Base-by-base conservation (phyloP, 202 grass and related monocot species). In the Alloteropsis angusta region DNA sequence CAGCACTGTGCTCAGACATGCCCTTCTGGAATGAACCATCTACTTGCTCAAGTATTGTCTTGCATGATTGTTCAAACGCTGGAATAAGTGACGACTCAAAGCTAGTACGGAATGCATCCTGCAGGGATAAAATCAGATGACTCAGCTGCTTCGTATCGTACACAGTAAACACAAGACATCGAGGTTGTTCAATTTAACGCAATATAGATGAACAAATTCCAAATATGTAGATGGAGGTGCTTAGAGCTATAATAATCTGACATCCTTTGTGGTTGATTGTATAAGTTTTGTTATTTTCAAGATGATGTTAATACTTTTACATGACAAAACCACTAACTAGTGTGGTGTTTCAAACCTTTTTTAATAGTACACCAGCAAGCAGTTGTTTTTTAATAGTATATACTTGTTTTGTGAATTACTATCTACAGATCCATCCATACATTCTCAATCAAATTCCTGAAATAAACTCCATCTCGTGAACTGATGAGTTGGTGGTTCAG, bases 41-140 rank as follows among this genome's bases (percentile, higher is more conserved):
- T 63, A 97, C 81, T 90, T 97, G 94, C 19, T 92, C 87, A 3
- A 94, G 90, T 88, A 92, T 92, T 70, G 62, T 85, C 78, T 86
- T 92, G 68, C 94, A 97, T 47, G 91, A 92, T 43, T 93, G 85
- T 77, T 94, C 94, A 86, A 97, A 97, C 23, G 94, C 89, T 60
- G 94, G 94, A 76, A 97, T 83, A 44, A 97, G 38, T 80, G 94
- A 90, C 56, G 89, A 75, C 34, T 97, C 94, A 14, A 97, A 73
- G 86, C 87, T 84, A 80, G 87, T 72, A 21, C 91, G 85, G 46
- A 97, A 86, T 34, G 85, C 41, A 13, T 97, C 94, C 94, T 97
- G 84, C 63, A 86, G 25, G 3, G 22, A 70, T 52, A 59, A 77
- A 66, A 74, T 74, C 14, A 72, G 70, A 50, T 34, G 23, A 46